phyloP scores from a whole-genome alignment of 1,284 basidiomycete species.

The Mycosarcoma maydis region DNA sequence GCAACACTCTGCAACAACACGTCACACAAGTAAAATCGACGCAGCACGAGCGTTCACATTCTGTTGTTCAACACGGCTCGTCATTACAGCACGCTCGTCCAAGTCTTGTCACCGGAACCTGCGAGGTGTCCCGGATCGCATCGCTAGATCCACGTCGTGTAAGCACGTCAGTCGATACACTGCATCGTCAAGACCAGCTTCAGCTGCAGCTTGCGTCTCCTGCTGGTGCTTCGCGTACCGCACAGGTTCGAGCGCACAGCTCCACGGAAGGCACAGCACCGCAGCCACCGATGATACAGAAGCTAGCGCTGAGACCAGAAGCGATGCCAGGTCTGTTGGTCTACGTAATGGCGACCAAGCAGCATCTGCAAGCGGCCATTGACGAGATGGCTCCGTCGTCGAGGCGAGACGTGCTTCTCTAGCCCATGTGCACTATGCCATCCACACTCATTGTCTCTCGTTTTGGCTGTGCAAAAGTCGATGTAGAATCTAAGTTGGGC shows the following conservation, averaged over 20 bases:
- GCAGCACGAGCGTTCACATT: neutral
- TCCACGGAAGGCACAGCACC: conserved; percentile 2
- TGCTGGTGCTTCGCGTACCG: neutral
- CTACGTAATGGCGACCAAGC: conserved; percentile 48
- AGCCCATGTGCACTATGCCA: too few species aligned
- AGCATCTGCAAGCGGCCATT: conserved; percentile 44
- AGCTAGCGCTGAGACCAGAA: conserved; percentile 50
- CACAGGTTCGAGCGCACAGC: conserved; percentile 6
- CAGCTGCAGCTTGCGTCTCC: conserved; percentile 1
- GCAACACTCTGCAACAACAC: neutral
- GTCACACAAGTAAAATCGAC: neutral
- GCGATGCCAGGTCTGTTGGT: conserved; percentile 53
- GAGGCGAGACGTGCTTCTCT: too few species aligned
- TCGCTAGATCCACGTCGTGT: conserved; percentile 5
- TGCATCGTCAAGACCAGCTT: conserved; percentile 4
- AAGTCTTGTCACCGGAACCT: neutral
- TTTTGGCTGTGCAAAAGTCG: too few species aligned
- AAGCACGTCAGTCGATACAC: conserved; percentile 19
- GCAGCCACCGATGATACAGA: conserved; percentile 19
- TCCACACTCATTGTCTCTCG: too few species aligned
- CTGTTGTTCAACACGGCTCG: neutral
- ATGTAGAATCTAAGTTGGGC: too few species aligned
- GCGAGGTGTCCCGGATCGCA: neutral
- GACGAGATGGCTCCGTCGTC: conserved; percentile 12
- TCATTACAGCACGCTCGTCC: conserved; percentile 1